Percentiles rank a stretch among this genome's conserved stretches.
These are phyloP conservation scores for Zarea fungicola DNA, from an alignment of 2,329 filamentous ascomycete genomes.

Conservation along the genomic window DNA sequence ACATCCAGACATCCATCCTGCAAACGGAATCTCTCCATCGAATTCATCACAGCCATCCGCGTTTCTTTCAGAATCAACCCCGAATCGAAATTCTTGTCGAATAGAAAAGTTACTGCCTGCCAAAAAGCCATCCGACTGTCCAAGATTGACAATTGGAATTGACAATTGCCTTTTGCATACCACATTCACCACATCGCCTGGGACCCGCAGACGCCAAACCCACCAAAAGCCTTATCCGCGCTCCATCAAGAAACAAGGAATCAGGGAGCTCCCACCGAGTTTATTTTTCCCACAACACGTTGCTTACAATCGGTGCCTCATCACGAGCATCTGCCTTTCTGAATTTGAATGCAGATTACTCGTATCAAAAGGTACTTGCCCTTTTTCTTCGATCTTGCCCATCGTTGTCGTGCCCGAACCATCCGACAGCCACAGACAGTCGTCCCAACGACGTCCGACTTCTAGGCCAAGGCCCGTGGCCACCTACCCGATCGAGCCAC, in stretches of 20 bases:
- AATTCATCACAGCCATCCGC: too few species aligned
- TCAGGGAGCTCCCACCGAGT: neutral
- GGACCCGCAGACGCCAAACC: conserved; percentile 3
- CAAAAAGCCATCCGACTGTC: too few species aligned
- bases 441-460: too few species aligned
- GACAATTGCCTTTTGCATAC: neutral
- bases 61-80: too few species aligned
- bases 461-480: neutral
- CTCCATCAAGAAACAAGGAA: neutral
- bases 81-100: too few species aligned
- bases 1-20: too few species aligned
- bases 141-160: neutral
- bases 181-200: neutral
- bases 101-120: too few species aligned
- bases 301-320: neutral
- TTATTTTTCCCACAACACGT: neutral
- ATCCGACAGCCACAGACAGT: neutral
- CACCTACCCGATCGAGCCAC: conserved; percentile 1
- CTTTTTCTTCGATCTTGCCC: too few species aligned
- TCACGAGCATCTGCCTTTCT: too few species aligned
- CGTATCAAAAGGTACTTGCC: too few species aligned
- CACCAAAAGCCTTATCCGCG: conserved; percentile 1
- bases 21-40: too few species aligned
- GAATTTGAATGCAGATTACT: too few species aligned
- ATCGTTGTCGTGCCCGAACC: neutral